phyloP scores from a whole-genome alignment of 2,329 filamentous ascomycete genomes.

The Knufia petricola region DNA sequence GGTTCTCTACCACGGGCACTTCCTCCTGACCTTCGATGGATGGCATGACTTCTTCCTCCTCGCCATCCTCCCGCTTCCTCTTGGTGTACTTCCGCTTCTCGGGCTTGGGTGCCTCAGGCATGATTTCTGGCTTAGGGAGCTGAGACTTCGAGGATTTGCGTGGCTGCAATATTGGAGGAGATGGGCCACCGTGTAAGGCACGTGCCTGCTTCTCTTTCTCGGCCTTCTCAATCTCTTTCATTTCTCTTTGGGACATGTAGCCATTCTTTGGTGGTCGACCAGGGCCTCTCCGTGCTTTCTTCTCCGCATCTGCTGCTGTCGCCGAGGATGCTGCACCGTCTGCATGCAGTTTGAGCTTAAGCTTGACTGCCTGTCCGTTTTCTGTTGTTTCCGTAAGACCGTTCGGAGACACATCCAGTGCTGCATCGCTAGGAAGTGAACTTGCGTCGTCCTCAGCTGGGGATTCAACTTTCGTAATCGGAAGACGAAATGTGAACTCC shows the following conservation, averaged over 20 bases:
- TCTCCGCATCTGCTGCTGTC: constrained; percentile 17
- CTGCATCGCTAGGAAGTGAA: constrained; percentile 11
- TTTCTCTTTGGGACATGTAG: constrained; percentile 56
- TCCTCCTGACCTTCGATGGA: constrained; percentile 30
- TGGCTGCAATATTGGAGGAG: constrained; percentile 28
- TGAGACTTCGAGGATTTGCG: constrained; percentile 18
- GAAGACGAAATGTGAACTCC: constrained; percentile 20
- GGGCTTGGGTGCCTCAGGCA: constrained; percentile 26
- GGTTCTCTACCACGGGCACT: constrained; percentile 1
- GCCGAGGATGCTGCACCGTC: constrained; percentile 9
- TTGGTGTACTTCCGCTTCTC: constrained; percentile 43
- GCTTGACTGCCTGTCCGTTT: constrained; percentile 4
- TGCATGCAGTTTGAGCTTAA: constrained; percentile 22
- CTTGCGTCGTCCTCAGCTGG: constrained; percentile 13
- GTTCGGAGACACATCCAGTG: constrained; percentile 9
- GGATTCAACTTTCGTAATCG: constrained; percentile 12
- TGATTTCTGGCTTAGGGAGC: constrained; percentile 10
- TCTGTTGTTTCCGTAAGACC: background rate
- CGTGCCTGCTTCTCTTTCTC: constrained; percentile 40
- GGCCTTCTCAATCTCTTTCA: constrained; percentile 44
- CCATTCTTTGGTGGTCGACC: constrained; percentile 58
- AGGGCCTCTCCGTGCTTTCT: constrained; percentile 43
- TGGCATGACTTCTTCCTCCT: constrained; percentile 34
- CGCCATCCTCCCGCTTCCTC: constrained; percentile 36
- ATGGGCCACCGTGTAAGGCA: constrained; percentile 36